Conservation (phyloP, 345 rosid species). For the Aurinia saxatilis region DNA sequence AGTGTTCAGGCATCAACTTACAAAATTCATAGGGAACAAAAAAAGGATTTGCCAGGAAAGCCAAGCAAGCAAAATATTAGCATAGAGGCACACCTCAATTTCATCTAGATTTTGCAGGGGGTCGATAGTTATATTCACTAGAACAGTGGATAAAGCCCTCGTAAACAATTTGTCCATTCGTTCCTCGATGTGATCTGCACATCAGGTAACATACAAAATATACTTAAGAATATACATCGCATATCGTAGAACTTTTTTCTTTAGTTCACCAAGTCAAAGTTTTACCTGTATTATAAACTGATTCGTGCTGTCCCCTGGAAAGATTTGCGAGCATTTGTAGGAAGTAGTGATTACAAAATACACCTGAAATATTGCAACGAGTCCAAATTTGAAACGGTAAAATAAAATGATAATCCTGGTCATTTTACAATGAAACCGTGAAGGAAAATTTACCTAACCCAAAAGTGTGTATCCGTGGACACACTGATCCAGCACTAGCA, state of each 20-base stretch:
- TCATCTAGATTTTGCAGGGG: constrained; percentile 52
- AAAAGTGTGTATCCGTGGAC: constrained; percentile 72
- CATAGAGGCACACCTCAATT: constrained; percentile 56
- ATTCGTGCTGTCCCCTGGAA: constrained; percentile 66
- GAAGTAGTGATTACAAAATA: constrained; percentile 90
- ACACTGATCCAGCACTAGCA: constrained; percentile 38
- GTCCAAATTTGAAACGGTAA: neutral
- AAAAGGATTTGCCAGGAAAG: neutral
- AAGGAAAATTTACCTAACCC: constrained; percentile 58
- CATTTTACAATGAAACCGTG: neutral
- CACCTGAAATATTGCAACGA: constrained; percentile 40
- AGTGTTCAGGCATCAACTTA: neutral
- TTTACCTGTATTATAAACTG: constrained; percentile 42
- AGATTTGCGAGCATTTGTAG: constrained; percentile 61
- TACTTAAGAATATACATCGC: neutral
- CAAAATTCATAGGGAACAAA: neutral
- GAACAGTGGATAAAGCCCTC: constrained; percentile 47
- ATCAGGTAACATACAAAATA: neutral
- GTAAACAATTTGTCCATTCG: constrained; percentile 45
- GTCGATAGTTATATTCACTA: constrained; percentile 56
- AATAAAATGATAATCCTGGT: neutral
- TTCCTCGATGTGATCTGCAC: constrained; percentile 55
- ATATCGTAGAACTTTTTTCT: neutral
- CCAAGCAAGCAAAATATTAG: constrained; percentile 5
- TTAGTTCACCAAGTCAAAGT: neutral